Base-by-base conservation (phyloP, 2,329 filamentous ascomycete genomes). In the Arthrobotrys sinensis region DNA sequence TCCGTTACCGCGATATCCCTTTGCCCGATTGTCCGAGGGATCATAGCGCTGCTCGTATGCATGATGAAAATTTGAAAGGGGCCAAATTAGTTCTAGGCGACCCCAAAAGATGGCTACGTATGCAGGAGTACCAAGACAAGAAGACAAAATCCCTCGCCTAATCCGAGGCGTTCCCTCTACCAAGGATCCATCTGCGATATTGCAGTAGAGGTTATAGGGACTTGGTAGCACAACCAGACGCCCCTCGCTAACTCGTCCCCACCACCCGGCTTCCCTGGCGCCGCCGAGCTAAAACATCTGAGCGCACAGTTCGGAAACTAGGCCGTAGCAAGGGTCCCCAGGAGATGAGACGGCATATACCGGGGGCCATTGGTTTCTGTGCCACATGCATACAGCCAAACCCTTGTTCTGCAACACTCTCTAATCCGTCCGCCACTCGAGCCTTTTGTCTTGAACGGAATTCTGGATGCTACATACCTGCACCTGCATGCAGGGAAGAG, bases 141-240 rank as follows among this genome's bases (percentile, higher is more conserved):
- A 50, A 16, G 8, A 46, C 43, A 63, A 62, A 63, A 45, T 63
- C 57, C 57, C 38, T 63, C 57, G 57, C 57, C 40, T 63, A 63
- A 63, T 63, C 38, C 38, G 45, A 19, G 57, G 57, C 57, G 57
- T 45, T 45, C 21, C 57, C 38, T 28, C 14, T 32, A 63, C 38
- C 57, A 63, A 63, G 57, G 57, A 11, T 34, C 16, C 6, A 63
- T 12, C 14, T 45, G 14, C 36, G 21, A 46, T 45, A 46, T 63
- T 63, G 57, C 38, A 46, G 57, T 16, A 34, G 43, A 32, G 32
- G 38, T 43, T 46, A 63, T 45, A 63, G 19, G 4, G 40, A 14
- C 36, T 45, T 24, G 36, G 57, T 43, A 19, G 57, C 36, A 63
- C 36, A 63, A 8, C 52, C 14, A 57, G 52, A 14, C 52, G 52